Percentiles rank a stretch among this genome's conserved stretches.
Evolutionary conservation across 192 early-diverging fungal species (phyloP).

Genomic region (Coemansia sp.): DNA sequence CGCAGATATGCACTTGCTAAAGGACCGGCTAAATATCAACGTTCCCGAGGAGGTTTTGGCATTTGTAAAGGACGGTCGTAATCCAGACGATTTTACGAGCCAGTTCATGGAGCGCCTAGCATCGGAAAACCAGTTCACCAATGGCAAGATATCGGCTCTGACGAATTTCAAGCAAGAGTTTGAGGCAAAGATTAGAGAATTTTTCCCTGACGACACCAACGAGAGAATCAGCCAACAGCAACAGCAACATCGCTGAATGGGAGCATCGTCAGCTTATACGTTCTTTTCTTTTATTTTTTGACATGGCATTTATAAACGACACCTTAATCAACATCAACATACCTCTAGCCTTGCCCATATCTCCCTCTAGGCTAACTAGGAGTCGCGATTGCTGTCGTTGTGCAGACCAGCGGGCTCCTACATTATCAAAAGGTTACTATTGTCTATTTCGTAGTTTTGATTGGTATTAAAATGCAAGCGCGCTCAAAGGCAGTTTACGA

Average conservation of each 20-base stretch:
- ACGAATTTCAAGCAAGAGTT: slow-evolving; percentile 50
- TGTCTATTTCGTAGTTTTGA: neutral
- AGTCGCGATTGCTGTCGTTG: neutral
- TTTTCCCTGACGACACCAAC: slow-evolving; percentile 41
- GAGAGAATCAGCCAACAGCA: slow-evolving; percentile 18
- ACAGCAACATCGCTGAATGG: neutral
- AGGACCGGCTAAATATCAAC: slow-evolving; percentile 38
- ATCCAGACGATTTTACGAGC: slow-evolving; percentile 54
- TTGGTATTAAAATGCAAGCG: slow-evolving; percentile 6
- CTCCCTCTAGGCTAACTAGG: neutral
- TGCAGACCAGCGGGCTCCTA: neutral
- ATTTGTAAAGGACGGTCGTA: slow-evolving; percentile 42
- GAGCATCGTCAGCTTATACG: neutral
- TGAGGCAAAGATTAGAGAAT: slow-evolving; percentile 39
- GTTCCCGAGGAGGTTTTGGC: slow-evolving; percentile 40
- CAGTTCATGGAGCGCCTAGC: slow-evolving; percentile 52
- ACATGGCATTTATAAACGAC: neutral
- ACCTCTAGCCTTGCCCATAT: neutral
- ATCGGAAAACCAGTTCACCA: slow-evolving; percentile 53
- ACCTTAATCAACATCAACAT: neutral
- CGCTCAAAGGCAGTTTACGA: slow-evolving; percentile 38
- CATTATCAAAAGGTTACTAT: neutral
- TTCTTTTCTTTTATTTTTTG: neutral
- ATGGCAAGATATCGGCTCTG: slow-evolving; percentile 50
- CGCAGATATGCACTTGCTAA: slow-evolving; percentile 36